Evolutionary conservation across 352 stramenopile genomes (phyloP), one percentile per base, ranked within the genome.

Genomic region (Globisporangium canariense): DNA sequence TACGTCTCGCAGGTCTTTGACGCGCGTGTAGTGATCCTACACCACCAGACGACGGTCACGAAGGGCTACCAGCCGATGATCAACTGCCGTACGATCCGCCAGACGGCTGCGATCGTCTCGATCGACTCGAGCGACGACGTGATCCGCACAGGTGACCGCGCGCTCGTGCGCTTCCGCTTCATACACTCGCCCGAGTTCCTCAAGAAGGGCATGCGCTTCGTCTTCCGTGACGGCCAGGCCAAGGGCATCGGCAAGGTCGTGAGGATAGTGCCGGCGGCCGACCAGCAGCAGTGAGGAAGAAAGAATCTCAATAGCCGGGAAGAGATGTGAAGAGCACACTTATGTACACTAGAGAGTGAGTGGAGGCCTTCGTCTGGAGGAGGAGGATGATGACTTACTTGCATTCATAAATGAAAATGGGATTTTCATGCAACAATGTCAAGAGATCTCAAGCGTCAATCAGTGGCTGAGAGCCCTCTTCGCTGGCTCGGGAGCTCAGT

Each of bases 221-320:
- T 99, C 38, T 99, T 99, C 65, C 92, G 97, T 55, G 97, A 99
- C 74, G 97, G 97, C 3, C 90, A 98, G 64, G 96, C 97, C 30
- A 98, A 98, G 74, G 97, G 97, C 63, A 98, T 99, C 50, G 96
- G 96, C 40, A 98, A 97, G 69, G 81, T 98, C 13, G 77, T 91
- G 32, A 78, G 81, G 46, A 88, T 95, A 83, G 58, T 95, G 32
- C 74, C 70, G 22, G 59, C 57, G 20, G 67, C 43, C 16, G 43
- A 49, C 43, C 43, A 78, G 30, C 41, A 65, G 53, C 38, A 71
- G 54, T 49, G 62, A 60, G 6, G 16, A 13, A 32, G 13, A 47
- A 18, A 16, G 20, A 16, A n/a, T 4, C 41, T 47, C 4, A 47
- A 11, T 4, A 49, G 18, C 4, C 10, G 28, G 2, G 30, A n/a